Evolutionary conservation across 306 rosid genomes (phyloP).

Genomic region (Rosa multiflora): DNA sequence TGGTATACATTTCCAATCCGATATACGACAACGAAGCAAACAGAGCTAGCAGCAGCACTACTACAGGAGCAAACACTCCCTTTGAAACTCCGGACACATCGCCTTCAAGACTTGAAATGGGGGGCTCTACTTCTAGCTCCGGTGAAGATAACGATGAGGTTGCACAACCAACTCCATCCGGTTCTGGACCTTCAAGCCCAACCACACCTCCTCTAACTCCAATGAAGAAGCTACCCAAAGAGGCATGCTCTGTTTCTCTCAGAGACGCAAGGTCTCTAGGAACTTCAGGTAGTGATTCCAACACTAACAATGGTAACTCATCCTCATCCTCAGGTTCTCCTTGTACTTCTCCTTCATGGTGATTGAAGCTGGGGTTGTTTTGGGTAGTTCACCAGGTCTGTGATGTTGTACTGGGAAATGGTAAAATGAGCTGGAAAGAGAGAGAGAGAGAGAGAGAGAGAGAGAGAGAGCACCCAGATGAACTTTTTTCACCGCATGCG

Average conservation of each 20-base stretch:
- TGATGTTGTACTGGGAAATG: conserved; percentile 21
- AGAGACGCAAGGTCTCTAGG: conserved; percentile 56
- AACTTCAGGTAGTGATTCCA: conserved; percentile 75
- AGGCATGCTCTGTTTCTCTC: conserved; percentile 71
- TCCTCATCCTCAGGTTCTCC: conserved; percentile 81
- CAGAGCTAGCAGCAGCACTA: conserved; percentile 16
- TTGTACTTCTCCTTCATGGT: conserved; percentile 91
- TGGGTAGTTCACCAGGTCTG: conserved; percentile 20
- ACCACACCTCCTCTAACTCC: conserved; percentile 78
- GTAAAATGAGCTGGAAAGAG: conserved; percentile 22
- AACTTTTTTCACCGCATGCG: conserved; percentile 49
- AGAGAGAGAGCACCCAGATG: neutral
- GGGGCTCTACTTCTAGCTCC: conserved; percentile 37
- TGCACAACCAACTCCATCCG: conserved; percentile 21
- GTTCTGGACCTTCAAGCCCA: conserved; percentile 24
- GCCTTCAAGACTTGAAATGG: conserved; percentile 61
- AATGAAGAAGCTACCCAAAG: conserved; percentile 78
- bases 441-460: neutral
- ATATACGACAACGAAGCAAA: conserved; percentile 59
- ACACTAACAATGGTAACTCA: conserved; percentile 48
- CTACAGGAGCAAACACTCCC: conserved; percentile 40
- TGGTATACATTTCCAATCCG: conserved; percentile 91
- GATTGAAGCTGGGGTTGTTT: conserved; percentile 17
- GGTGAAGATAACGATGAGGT: conserved; percentile 37
- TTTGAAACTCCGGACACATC: conserved; percentile 88